Base-by-base conservation (phyloP, 1,139 yeast genomes). In the Yamadazyma siamensis region DNA sequence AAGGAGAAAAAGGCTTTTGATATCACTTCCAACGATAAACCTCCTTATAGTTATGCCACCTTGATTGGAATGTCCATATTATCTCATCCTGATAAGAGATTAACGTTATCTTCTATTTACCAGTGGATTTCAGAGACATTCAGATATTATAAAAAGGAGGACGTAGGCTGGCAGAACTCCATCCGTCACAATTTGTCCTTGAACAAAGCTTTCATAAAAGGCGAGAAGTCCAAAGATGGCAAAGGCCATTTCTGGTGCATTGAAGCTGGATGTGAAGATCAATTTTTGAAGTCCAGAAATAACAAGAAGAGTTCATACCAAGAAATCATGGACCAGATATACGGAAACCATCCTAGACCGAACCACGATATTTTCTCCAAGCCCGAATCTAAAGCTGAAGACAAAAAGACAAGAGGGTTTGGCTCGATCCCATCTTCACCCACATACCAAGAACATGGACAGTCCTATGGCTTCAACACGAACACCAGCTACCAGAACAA, bases 191-290 rank as follows among this genome's bases (percentile, higher is more conserved):
- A 87, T 45, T 63, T 87, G 33, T 82, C 94, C 15, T 65, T 87
- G 43, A 87, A 86, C 59, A 87, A 86, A 53, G 95, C 95, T 1
- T 87, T 87, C 47, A 73, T 82, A 34, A 91, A 91, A 59, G 87
- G 94, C 22, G 95, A 86, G 44, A 83, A 91, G 52, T 89, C 96
- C 11, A 83, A 85, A 46, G 95, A 86, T 56, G 97, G 97, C 5
- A 91, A 91, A 61, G 98, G 98, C 20, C 95, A 89, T 60, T 91
- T 83, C 57, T 94, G 98, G 98, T 79, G 85, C 46, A 86, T 91
- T 33, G 88, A 82, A 40, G 67, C 76, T 14, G 96, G 95, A 4
- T 77, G 71, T 50, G 96, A 89, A 56, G 77, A 77, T 41, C 87
- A 82, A 54, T 91, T 91, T 50, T 69, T 85, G 49, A 84, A 80